Percentiles rank a stretch among this genome's conserved stretches.
phyloP scores from a whole-genome alignment of 495 filamentous ascomycete species.

The Corynascus novoguineensis region DNA sequence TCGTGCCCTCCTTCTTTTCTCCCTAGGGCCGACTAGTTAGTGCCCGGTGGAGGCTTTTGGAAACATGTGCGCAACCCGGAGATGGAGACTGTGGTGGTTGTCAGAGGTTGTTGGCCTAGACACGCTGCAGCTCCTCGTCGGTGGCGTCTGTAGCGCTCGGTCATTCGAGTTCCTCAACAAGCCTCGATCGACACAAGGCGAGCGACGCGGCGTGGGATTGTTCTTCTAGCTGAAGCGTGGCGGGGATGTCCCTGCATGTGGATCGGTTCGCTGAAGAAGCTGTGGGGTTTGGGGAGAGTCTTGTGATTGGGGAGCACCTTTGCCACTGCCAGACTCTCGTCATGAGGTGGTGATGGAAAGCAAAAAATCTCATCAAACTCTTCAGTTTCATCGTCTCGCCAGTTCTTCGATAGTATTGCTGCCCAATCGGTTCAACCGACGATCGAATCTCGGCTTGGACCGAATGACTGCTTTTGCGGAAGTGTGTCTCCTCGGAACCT shows the following conservation, averaged over 20 bases:
- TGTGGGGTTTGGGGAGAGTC: constrained; percentile 13
- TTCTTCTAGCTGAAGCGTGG: constrained; percentile 1
- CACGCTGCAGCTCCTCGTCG: background rate
- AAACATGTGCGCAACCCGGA: background rate
- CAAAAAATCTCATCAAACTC: constrained; percentile 6
- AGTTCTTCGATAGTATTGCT: background rate
- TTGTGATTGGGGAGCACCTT: constrained; percentile 12
- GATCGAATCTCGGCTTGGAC: background rate
- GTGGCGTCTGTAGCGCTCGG: background rate
- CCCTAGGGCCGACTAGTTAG: background rate
- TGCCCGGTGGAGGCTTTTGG: background rate
- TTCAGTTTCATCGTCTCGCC: background rate
- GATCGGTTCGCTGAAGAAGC: constrained; percentile 1
- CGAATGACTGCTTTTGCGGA: background rate
- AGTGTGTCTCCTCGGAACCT: background rate
- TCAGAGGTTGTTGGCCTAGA: background rate
- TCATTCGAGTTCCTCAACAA: background rate
- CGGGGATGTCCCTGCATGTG: constrained; percentile 11
- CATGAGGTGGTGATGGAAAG: constrained; percentile 6
- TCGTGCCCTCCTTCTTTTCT: constrained; percentile 9
- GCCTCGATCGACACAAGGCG: constrained; percentile 9
- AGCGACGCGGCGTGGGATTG: constrained; percentile 15
- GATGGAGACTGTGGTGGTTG: background rate
- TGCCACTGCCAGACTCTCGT: background rate
- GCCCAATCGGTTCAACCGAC: background rate